Conservation (phyloP, 495 filamentous ascomycete species). For the Physcia stellaris region DNA sequence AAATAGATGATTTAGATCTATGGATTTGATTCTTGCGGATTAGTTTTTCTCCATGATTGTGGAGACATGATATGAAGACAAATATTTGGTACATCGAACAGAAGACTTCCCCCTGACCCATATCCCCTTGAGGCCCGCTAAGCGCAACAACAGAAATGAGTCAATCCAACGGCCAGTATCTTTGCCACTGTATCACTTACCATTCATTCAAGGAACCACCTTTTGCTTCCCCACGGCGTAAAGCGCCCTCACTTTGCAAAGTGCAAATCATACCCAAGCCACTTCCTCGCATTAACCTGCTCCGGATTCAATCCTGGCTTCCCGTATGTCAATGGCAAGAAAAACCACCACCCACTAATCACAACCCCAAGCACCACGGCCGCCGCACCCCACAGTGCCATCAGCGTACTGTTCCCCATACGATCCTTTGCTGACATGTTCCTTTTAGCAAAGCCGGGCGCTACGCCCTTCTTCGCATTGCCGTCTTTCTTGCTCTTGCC, state of each 20-base stretch:
- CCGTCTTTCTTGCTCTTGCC: constrained; percentile 30
- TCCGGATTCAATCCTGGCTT: constrained; percentile 78
- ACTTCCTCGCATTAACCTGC: constrained; percentile 75
- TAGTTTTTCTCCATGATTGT: too few species aligned
- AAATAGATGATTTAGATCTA: too few species aligned
- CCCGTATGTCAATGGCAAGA: constrained; percentile 87
- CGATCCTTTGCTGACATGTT: constrained; percentile 65
- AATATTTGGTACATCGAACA: too few species aligned
- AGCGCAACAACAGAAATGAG: too few species aligned
- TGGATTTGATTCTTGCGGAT: too few species aligned
- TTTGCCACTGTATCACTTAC: neutral
- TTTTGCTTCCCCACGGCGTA: too few species aligned
- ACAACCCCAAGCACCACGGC: constrained; percentile 52
- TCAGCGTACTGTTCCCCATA: constrained; percentile 62
- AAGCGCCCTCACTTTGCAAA: constrained; percentile 97
- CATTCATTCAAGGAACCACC: neutral
- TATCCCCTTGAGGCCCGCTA: too few species aligned
- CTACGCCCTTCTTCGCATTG: constrained; percentile 14
- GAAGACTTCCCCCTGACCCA: too few species aligned
- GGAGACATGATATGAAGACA: too few species aligned
- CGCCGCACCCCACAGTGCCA: constrained; percentile 65
- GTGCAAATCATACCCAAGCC: constrained; percentile 93
- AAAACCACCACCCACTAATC: constrained; percentile 78
- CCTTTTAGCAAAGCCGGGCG: constrained; percentile 24
- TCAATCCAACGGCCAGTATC: too few species aligned